Percentiles rank a stretch among this genome's conserved stretches.
These are phyloP conservation scores for Myxozyma monticola DNA, from an alignment of 805 yeast genomes.

Conservation along the genomic window DNA sequence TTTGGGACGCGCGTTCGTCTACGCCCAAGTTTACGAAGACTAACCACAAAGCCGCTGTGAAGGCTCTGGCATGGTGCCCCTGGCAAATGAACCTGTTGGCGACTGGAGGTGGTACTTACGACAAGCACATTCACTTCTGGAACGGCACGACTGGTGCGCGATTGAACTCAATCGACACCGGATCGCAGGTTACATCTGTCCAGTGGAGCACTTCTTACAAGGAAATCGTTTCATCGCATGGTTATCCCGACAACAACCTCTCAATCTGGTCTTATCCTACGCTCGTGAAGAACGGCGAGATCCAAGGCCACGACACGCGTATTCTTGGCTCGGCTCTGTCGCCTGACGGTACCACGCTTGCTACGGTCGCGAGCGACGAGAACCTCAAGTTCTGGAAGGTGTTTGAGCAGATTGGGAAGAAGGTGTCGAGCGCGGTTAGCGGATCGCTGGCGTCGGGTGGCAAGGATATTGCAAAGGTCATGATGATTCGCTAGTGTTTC, in stretches of 20 bases:
- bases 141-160: conserved; percentile 88
- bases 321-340: conserved; percentile 80
- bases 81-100: conserved; percentile 78
- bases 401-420: conserved; percentile 58
- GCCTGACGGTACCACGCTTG: conserved; percentile 86
- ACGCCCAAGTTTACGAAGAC: conserved; percentile 73
- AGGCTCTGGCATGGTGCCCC: conserved; percentile 95
- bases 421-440: conserved; percentile 36
- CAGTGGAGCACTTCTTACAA: conserved; percentile 68
- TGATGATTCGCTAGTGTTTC: conserved; percentile 58
- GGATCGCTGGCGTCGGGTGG: conserved; percentile 40
- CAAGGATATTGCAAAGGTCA: conserved; percentile 51
- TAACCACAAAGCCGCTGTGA: conserved; percentile 89
- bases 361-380: conserved; percentile 95
- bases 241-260: conserved; percentile 83
- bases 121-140: conserved; percentile 90
- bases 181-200: conserved; percentile 90
- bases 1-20: conserved; percentile 82
- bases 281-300: conserved; percentile 82
- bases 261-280: conserved; percentile 84
- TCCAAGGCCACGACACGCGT: conserved; percentile 88
- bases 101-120: conserved; percentile 96
- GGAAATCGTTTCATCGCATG: conserved; percentile 92
- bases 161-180: conserved; percentile 83
- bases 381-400: conserved; percentile 92